A percentile compares a stretch with the other conserved stretches of the same genome.
Conservation (phyloP, 495 filamentous ascomycete species). For the Penicillium subrubescens region DNA sequence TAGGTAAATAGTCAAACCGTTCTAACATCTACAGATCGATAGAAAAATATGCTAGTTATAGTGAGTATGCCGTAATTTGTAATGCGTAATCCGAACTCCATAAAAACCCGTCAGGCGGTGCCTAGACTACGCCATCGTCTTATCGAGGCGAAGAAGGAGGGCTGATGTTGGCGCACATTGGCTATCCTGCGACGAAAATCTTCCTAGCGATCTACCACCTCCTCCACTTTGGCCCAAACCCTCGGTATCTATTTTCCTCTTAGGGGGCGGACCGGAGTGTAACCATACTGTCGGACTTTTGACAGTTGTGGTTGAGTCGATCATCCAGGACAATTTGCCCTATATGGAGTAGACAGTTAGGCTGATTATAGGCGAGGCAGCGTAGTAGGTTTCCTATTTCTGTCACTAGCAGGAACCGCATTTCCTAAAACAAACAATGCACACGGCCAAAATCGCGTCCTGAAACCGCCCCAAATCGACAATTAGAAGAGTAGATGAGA, state of each 20-base stretch:
- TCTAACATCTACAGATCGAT: background rate
- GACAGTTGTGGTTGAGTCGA: background rate
- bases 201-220: constrained; percentile 8
- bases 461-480: constrained; percentile 14
- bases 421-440: background rate
- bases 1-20: background rate
- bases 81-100: background rate
- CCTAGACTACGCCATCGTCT: background rate
- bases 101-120: background rate
- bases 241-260: background rate
- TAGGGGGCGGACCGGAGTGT: background rate
- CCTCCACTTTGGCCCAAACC: background rate
- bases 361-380: background rate
- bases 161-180: background rate
- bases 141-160: background rate
- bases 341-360: background rate
- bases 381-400: background rate
- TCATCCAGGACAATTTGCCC: background rate
- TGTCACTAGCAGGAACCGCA: background rate
- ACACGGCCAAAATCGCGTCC: constrained; percentile 9
- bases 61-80: background rate
- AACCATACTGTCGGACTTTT: constrained; percentile 7
- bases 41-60: background rate
- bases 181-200: constrained; percentile 8
- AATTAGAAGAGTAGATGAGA: background rate